Evolutionary conservation across 2,329 filamentous ascomycete genomes (phyloP).

Genomic region (Hypocrella siamensis): DNA sequence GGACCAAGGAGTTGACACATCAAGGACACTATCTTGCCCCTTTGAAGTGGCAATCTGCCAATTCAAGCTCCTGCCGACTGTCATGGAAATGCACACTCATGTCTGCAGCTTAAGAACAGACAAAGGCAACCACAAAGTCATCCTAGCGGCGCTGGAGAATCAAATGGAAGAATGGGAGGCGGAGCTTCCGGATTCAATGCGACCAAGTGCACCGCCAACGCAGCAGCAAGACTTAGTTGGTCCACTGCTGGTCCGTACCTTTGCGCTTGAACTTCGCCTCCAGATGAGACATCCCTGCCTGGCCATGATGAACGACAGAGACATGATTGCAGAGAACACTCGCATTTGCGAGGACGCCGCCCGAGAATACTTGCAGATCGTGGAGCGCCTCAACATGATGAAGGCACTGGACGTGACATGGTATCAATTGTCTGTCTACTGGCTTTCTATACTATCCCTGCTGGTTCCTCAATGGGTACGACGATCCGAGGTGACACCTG

Average conservation of each 20-base stretch:
- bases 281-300: constrained; percentile 47
- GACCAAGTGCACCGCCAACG: constrained; percentile 24
- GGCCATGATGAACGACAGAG: constrained; percentile 35
- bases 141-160: constrained; percentile 49
- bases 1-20: constrained; percentile 44
- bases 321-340: constrained; percentile 44
- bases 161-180: constrained; percentile 48
- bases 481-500: constrained; percentile 39
- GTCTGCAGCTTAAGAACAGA: constrained; percentile 58
- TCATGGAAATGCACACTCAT: constrained; percentile 58
- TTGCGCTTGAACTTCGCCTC: constrained; percentile 41
- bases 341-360: constrained; percentile 51
- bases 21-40: constrained; percentile 41
- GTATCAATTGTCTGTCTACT: constrained; percentile 58
- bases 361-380: constrained; percentile 44
- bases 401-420: constrained; percentile 65
- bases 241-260: constrained; percentile 37
- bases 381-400: constrained; percentile 41
- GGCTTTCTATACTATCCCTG: constrained; percentile 57
- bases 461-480: constrained; percentile 56
- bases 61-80: constrained; percentile 49
- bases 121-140: constrained; percentile 44
- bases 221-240: constrained; percentile 29
- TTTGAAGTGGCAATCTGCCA: constrained; percentile 52
- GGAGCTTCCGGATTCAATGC: constrained; percentile 45